Percentiles rank a stretch among this genome's conserved stretches.
phyloP scores from a whole-genome alignment of 352 stramenopile species.

The Globisporangium carolinianum region DNA sequence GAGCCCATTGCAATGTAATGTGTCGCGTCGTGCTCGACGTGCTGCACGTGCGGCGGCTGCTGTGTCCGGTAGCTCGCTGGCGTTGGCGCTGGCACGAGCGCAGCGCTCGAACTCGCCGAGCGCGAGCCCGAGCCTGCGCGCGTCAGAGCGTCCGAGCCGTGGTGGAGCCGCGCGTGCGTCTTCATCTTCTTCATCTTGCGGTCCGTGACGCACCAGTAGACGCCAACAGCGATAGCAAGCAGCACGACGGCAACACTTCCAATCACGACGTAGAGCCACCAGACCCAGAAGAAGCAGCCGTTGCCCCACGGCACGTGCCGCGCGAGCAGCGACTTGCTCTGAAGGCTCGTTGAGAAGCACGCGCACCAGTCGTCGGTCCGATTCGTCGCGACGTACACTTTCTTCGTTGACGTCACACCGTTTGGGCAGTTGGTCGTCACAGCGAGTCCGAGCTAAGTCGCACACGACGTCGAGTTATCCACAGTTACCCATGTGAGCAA shows the following conservation, averaged over 20 bases:
- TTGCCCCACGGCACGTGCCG: conserved; percentile 52
- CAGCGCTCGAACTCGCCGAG: conserved; percentile 15
- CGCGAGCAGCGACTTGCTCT: conserved; percentile 47
- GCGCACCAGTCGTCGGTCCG: conserved; percentile 50
- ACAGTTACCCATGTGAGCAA: not conserved
- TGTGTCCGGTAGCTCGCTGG: conserved; percentile 17
- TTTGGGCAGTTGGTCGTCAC: conserved; percentile 78
- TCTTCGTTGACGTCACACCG: conserved; percentile 66
- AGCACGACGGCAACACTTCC: conserved; percentile 49
- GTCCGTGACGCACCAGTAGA: conserved; percentile 54
- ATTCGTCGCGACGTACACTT: conserved; percentile 32
- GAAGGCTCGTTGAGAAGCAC: conserved; percentile 62
- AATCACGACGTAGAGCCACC: conserved; percentile 83
- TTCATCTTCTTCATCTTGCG: conserved; percentile 35
- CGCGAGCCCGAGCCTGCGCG: conserved; percentile 25
- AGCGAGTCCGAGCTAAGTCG: conserved; percentile 39
- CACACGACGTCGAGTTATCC: too few relatives aligned
- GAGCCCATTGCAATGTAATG: conserved; percentile 48
- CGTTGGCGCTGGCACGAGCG: conserved; percentile 19
- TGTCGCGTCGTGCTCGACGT: not conserved
- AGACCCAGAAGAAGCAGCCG: conserved; percentile 79
- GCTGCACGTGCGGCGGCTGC: conserved; percentile 15
- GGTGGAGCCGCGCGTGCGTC: conserved; percentile 15
- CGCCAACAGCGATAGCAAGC: conserved; percentile 41
- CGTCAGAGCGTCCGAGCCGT: conserved; percentile 14